These are phyloP conservation scores for Verticillium nonalfalfae DNA, from an alignment of 2,329 filamentous ascomycete genomes.

Conservation along the genomic window DNA sequence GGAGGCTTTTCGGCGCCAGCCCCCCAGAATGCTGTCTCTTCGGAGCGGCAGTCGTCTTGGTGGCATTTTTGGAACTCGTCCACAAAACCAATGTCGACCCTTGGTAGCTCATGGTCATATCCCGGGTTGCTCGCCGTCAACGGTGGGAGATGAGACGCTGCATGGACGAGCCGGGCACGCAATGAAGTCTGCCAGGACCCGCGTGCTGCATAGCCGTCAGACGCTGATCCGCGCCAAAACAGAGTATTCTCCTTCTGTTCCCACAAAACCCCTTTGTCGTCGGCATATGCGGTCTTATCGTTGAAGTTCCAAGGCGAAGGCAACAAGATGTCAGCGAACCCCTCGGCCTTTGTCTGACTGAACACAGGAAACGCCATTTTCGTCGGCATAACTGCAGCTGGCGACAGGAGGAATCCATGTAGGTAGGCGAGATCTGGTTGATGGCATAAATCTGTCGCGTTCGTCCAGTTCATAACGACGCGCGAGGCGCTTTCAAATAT, in stretches of 20 bases:
- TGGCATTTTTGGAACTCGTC: slow-evolving; percentile 41
- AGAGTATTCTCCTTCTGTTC: slow-evolving; percentile 55
- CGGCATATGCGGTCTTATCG: slow-evolving; percentile 37
- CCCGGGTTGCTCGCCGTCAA: slow-evolving; percentile 9
- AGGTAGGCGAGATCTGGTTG: slow-evolving; percentile 71
- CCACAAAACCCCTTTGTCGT: slow-evolving; percentile 34
- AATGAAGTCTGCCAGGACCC: slow-evolving; percentile 53
- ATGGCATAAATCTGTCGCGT: slow-evolving; percentile 62
- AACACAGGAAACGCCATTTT: slow-evolving; percentile 67
- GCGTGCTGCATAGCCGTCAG: slow-evolving; percentile 40
- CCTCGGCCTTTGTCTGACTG: slow-evolving; percentile 64
- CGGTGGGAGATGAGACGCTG: slow-evolving; percentile 33
- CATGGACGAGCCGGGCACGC: slow-evolving; percentile 54
- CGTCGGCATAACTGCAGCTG: slow-evolving; percentile 55
- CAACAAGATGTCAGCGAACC: slow-evolving; percentile 72
- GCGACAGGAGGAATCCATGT: slow-evolving; percentile 66
- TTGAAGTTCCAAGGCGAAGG: slow-evolving; percentile 47
- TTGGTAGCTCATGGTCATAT: slow-evolving; percentile 1
- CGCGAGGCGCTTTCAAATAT: slow-evolving; percentile 55
- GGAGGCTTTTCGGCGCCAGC: slow-evolving; percentile 12
- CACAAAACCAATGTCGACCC: slow-evolving; percentile 28
- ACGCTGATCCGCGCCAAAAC: slow-evolving; percentile 66
- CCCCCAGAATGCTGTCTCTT: slow-evolving; percentile 24
- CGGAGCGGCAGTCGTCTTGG: slow-evolving; percentile 31
- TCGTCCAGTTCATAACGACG: slow-evolving; percentile 60